Evolutionary conservation across 129 eudicot genomes (phyloP).

Genomic region (Oenanthe sinensis): DNA sequence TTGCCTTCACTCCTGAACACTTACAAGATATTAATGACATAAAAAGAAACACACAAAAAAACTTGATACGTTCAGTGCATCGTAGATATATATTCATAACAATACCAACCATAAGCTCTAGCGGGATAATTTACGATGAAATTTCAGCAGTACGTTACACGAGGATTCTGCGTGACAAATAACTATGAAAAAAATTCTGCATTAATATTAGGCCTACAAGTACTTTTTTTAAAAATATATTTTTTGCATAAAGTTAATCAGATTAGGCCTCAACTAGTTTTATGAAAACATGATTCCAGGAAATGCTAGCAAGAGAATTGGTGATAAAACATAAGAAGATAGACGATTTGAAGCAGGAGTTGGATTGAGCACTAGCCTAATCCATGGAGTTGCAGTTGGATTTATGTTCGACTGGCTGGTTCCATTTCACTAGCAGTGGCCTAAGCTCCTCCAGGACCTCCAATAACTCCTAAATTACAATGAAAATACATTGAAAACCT

Average conservation of each 20-base stretch:
- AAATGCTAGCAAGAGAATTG: conserved; percentile 20
- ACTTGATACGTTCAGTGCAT: not conserved
- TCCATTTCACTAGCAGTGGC: conserved; percentile 23
- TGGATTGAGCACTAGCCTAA: conserved; percentile 51
- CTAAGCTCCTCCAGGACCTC: conserved; percentile 87
- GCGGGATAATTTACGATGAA: conserved; percentile 98
- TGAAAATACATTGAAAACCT: not conserved
- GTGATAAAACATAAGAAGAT: conserved; percentile 16
- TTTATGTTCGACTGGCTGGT: not conserved
- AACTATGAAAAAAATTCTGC: not conserved
- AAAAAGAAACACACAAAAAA: not conserved
- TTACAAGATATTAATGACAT: conserved; percentile 6
- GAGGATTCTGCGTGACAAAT: conserved; percentile 90
- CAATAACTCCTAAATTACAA: conserved; percentile 63
- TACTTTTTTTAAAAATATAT: not conserved
- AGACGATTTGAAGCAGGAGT: conserved; percentile 35
- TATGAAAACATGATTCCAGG: conserved; percentile 16
- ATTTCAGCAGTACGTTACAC: conserved; percentile 95
- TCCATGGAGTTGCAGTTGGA: conserved; percentile 40
- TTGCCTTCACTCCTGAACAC: conserved; percentile 70
- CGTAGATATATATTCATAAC: not conserved
- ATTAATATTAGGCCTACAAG: too few relatives aligned
- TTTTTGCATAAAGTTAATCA: not conserved
- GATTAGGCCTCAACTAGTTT: not conserved
- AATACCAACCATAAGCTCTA: conserved; percentile 62